Evolutionary conservation across 352 stramenopile species (phyloP), one percentile per base, ranked within the genome.

Genomic region (Globisporangium orthogonon): DNA sequence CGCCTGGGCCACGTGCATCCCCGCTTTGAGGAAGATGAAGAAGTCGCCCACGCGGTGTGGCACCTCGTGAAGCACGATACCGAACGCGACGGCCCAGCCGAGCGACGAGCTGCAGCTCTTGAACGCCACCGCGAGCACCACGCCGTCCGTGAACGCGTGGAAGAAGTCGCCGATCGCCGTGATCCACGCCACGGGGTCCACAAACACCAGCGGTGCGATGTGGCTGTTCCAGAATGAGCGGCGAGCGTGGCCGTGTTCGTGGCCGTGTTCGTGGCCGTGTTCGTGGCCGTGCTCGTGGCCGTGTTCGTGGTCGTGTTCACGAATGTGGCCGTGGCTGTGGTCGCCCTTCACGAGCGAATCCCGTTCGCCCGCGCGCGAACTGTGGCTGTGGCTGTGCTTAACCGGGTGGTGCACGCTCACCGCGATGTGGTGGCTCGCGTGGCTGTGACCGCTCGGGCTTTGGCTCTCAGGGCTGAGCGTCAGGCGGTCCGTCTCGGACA

Each of bases 181-280:
- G 62, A 69, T 69, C 58, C 62, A 69, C 30, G 62, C 62, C 14
- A 66, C 60, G 14, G 60, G 49, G 29, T 65, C 60, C 15, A 65
- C 52, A 5, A 52, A 60, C 30, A 40, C 17, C 18, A 64, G 58
- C 45, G 51, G 37, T 17, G 17, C 28, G 7, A 64, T 35, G 39
- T 64, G 48, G 35, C 48, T 52, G 4, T 45, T 18, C 15, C 7
- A 58, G 47, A 63, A 57, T 11, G 43, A 55, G 35, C 40, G 48
- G 14, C 52, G 54, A 30, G 40, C 40, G 5, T 23, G 28, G 44
- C 54, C 17, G 33, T 58, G 50, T 44, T 52, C 18, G 18, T 52
- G 49, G 7, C 10, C 7, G 45, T 66, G 60, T 17, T 37, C 39
- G n/a, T 40, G 35, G 1, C 53, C 40, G 37, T 65, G 17, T 28